Base-by-base conservation (phyloP, 345 rosid species). In the Syzygium aqueum region DNA sequence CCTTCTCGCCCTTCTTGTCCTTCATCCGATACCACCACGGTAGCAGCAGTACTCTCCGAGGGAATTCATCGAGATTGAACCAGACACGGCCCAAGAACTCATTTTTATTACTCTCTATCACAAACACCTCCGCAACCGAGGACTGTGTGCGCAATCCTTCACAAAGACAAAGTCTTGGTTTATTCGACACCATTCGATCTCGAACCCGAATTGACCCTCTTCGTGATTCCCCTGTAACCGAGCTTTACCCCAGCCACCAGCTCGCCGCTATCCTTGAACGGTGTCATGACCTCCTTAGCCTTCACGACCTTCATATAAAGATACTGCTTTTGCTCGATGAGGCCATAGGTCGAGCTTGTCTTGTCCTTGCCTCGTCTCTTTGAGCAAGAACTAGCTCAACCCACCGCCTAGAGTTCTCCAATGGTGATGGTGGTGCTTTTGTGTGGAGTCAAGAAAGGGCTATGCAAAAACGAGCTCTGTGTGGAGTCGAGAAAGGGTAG, bases 241-340 rank as follows among this genome's bases (percentile, higher is more conserved):
- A 94, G 65, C 84, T 92, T 95, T 84, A 94, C 94, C 77, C 94
- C 94, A 5, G 93, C 93, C 56, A 92, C 92, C 19, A 94, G 83
- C 67, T 95, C 95, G 2, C 90, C 91, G 15, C 90, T 89, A 50
- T 33, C 92, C 30, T 10, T 40, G 33, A 59, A 19, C 59, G 90
- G 91, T 43, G 89, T 73, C 3, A 86, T 67, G 54, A 92, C 84
- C 73, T 90, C 95, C 51, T 90, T 92, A 11, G 92, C 93, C 82
- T 94, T 95, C 84, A 93, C 94, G 0, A 94, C 92, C 85, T 92
- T 91, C 25, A 94, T 92, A 80, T 94, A 95, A 87, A 94, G 93
- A 85, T 93, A 93, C 88, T 95, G 93, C 96, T 94, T 94, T 92
- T 93, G 96, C 91, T 95, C 95, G 7, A 93, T 95, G 46, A 95